These are phyloP conservation scores for Ganoderma boninense DNA, from an alignment of 1,284 basidiomycete genomes.

Conservation along the genomic window DNA sequence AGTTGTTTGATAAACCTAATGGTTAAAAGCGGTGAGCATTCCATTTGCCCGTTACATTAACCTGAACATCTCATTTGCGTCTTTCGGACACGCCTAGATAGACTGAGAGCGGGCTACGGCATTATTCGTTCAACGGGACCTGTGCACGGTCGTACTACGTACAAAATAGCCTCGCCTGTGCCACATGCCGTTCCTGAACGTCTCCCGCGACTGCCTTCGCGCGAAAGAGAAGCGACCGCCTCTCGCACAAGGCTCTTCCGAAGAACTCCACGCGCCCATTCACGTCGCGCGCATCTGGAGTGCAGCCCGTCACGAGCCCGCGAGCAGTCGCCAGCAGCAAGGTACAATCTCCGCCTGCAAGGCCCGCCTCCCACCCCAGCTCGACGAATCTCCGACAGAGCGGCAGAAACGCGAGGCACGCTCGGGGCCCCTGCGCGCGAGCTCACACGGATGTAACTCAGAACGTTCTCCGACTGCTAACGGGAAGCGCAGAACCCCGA, in stretches of 20 bases:
- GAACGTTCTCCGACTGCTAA: slow-evolving; percentile 17
- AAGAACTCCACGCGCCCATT: slow-evolving; percentile 4
- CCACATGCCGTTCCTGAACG: not conserved
- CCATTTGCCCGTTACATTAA: not conserved
- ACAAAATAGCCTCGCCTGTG: not conserved
- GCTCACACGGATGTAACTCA: slow-evolving; percentile 12
- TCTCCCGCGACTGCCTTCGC: not conserved
- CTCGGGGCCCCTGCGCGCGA: not conserved
- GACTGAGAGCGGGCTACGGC: not conserved
- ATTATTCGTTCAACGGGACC: not conserved
- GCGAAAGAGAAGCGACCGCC: slow-evolving; percentile 1
- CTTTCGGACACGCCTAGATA: not conserved
- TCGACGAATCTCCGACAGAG: slow-evolving; percentile 16
- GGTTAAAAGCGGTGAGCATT: not conserved
- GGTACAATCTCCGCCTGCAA: slow-evolving; percentile 11
- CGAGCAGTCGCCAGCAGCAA: not conserved
- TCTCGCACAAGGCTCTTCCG: not conserved
- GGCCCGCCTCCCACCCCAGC: not conserved
- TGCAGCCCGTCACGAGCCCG: not conserved
- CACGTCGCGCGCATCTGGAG: not conserved
- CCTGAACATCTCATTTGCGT: not conserved
- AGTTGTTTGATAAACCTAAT: not conserved
- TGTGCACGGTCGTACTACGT: not conserved
- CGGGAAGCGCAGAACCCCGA: slow-evolving; percentile 1
- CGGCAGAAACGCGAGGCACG: slow-evolving; percentile 12